Base-by-base conservation (phyloP, 805 yeast species). In the Ogataea dorogensis region DNA sequence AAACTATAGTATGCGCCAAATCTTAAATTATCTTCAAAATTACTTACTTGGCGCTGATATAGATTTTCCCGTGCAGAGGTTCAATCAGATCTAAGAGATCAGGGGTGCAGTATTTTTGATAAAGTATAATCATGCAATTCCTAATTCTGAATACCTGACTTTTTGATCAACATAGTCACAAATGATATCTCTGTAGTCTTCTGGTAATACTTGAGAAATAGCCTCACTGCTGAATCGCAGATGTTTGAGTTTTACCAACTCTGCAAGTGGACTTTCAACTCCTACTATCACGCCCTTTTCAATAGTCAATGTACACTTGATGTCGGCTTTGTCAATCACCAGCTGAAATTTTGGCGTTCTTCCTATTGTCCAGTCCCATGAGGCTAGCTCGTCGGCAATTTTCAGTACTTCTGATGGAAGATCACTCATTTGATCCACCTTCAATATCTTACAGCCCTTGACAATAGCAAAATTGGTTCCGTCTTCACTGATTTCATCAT, bases 341-440 rank as follows among this genome's bases (percentile, higher is more conserved):
- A 84, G 77, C 25, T 71, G 66, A 56, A 91, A 93, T 40, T 66
- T 69, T 0, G 97, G 96, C 0, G 96, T 82, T 14, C 70, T 65
- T 1, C 87, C 89, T 57, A 64, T 87, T 23, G 64, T 74, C 95
- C 96, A 89, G 2, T 73, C 64, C 84, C 93, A 82, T 14, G 68
- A 58, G 27, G 63, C 52, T 13, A 86, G 60, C 17, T 68, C 69
- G 0, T 59, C 40, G 20, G 68, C 66, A 0, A 64, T 62, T 3
- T 64, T 50, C 2, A 37, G 18, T 0, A 83, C 63, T 20, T 75
- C 77, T 1, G 47, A 13, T 0, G 67, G 67, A 8, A 63, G 35
- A 5, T 51, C 47, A 3, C 35, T 23, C 5, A 47, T 27, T 27
- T 49, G 46, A 15, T 58, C 58, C 3, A 63, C 15, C 15, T 47